Evolutionary conservation across 495 filamentous ascomycete genomes (phyloP).

Genomic region (Neurospora intermedia): DNA sequence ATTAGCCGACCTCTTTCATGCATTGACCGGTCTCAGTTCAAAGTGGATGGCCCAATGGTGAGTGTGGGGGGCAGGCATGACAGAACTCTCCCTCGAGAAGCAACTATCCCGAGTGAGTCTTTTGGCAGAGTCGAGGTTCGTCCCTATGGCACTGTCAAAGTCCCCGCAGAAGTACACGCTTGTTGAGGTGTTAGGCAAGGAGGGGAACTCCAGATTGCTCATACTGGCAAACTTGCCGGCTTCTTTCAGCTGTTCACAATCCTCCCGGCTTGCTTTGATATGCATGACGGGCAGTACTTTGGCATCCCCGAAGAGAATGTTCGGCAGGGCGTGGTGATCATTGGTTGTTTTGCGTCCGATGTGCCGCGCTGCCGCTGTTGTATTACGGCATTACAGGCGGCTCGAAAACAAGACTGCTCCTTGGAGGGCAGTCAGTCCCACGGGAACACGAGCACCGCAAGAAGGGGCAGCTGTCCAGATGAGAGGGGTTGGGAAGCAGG

Average conservation of each 20-base stretch:
- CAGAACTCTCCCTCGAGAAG: not conserved
- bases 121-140: not conserved
- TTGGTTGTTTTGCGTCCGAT: slow-evolving; percentile 9
- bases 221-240: not conserved
- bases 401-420: not conserved
- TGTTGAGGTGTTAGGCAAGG: not conserved
- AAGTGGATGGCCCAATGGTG: slow-evolving; percentile 13
- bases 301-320: not conserved
- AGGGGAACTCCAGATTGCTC: not conserved
- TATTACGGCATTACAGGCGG: slow-evolving; percentile 9
- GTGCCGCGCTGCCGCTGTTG: slow-evolving; percentile 14
- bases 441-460: slow-evolving; percentile 1
- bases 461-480: slow-evolving; percentile 3
- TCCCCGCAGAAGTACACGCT: not conserved
- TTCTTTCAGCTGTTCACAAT: not conserved
- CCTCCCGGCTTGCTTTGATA: not conserved
- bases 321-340: slow-evolving; percentile 3
- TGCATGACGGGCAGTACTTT: not conserved
- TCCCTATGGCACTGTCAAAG: not conserved
- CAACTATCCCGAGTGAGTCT: not conserved
- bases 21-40: slow-evolving; percentile 15
- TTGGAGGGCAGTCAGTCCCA: not conserved
- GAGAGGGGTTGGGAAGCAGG: not conserved
- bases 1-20: slow-evolving; percentile 13
- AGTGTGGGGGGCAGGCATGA: not conserved